Conservation (phyloP, 306 rosid species). For the Oemleria cerasiformis region DNA sequence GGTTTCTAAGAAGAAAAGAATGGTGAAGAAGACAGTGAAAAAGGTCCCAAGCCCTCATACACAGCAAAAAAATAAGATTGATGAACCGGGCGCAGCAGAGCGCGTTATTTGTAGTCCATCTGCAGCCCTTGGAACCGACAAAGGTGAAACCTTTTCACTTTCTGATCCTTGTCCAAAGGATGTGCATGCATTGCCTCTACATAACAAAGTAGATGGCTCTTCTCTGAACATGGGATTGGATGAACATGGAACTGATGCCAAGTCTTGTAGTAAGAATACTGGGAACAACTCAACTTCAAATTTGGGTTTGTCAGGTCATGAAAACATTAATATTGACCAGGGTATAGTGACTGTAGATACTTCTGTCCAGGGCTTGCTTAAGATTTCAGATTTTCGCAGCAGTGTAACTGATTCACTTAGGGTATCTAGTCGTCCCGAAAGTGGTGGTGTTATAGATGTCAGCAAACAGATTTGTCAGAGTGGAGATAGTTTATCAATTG, state of each 20-base stretch:
- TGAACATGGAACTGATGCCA: slow-evolving; percentile 34
- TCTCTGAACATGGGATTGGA: slow-evolving; percentile 28
- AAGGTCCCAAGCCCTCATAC: slow-evolving; percentile 42
- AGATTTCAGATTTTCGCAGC: slow-evolving; percentile 22
- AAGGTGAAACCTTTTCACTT: slow-evolving; percentile 27
- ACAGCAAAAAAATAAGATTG: slow-evolving; percentile 18
- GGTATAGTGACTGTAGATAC: slow-evolving; percentile 34
- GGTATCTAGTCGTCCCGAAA: slow-evolving; percentile 33
- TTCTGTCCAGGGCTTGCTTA: slow-evolving; percentile 31
- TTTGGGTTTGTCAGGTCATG: slow-evolving; percentile 28
- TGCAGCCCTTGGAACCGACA: slow-evolving; percentile 28
- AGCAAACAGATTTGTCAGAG: slow-evolving; percentile 34
- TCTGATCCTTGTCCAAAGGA: slow-evolving; percentile 26
- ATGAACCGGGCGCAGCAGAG: slow-evolving; percentile 28
- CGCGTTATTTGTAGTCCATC: slow-evolving; percentile 18
- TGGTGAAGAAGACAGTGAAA: slow-evolving; percentile 66
- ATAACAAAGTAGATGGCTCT: slow-evolving; percentile 28
- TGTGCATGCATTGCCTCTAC: slow-evolving; percentile 30
- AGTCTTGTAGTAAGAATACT: slow-evolving; percentile 34
- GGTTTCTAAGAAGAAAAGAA: slow-evolving; percentile 60
- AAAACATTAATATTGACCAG: slow-evolving; percentile 31
- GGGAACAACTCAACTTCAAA: slow-evolving; percentile 35
- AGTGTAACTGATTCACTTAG: slow-evolving; percentile 27
- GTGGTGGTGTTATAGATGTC: slow-evolving; percentile 33
- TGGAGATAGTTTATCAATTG: slow-evolving; percentile 33